Conservation (phyloP, 306 rosid genomes). For the Fragaria vesca region DNA sequence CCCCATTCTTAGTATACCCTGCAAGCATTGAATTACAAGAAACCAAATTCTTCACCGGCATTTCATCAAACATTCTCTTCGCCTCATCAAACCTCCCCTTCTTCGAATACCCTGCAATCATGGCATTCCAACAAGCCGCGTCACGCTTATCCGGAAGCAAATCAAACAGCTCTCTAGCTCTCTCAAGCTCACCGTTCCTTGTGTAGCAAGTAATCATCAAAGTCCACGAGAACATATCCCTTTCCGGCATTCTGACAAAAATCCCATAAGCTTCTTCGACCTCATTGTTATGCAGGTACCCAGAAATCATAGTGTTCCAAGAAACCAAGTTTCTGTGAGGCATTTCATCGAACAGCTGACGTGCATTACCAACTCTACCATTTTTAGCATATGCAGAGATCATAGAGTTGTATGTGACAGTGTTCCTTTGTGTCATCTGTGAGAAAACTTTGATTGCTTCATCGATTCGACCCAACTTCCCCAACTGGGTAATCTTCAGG, state of each 20-base stretch:
- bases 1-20: slow-evolving; percentile 70
- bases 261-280: slow-evolving; percentile 53
- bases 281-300: slow-evolving; percentile 58
- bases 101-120: slow-evolving; percentile 77
- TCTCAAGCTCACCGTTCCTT: slow-evolving; percentile 57
- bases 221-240: slow-evolving; percentile 73
- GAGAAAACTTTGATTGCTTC: slow-evolving; percentile 64
- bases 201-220: slow-evolving; percentile 72
- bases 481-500: slow-evolving; percentile 50
- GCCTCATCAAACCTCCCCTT: slow-evolving; percentile 60
- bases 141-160: slow-evolving; percentile 66
- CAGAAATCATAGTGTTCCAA: slow-evolving; percentile 80
- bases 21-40: slow-evolving; percentile 79
- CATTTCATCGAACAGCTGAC: slow-evolving; percentile 69
- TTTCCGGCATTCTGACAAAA: slow-evolving; percentile 56
- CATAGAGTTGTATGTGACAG: slow-evolving; percentile 82
- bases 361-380: slow-evolving; percentile 57
- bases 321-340: slow-evolving; percentile 59
- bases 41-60: slow-evolving; percentile 62
- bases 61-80: slow-evolving; percentile 53
- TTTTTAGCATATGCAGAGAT: slow-evolving; percentile 65
- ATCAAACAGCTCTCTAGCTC: slow-evolving; percentile 60
- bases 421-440: slow-evolving; percentile 48
- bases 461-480: slow-evolving; percentile 62
- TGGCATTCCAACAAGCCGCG: slow-evolving; percentile 69